Evolutionary conservation across 2,329 filamentous ascomycete species (phyloP), one percentile per base, ranked within the genome.

Genomic region (Alternaria triticimaculans): DNA sequence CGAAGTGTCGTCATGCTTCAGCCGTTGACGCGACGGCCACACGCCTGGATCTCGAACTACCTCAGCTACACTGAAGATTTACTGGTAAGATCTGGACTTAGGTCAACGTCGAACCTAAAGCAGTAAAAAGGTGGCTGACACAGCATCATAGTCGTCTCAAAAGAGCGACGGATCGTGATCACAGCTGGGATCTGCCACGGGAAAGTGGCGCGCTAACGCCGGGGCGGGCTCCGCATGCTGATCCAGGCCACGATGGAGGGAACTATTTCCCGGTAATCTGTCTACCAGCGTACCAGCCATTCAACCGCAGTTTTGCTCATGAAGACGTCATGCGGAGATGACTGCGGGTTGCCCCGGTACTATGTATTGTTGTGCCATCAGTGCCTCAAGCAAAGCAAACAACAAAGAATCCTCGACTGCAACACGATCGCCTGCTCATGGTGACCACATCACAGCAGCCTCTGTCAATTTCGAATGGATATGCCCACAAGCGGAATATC

Each of bases 1-100:
- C 49, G 12, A 25, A 37, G 49, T 53, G 49, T 53, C 49, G 49
- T 53, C 49, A 53, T 53, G 49, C 49, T 53, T 53, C 49, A 53
- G 49, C 49, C 49, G 49, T 53, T 53, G 30, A 53, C 49, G 49
- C 28, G 49, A 37, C 18, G 28, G 30, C 49, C 49, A 28, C 30
- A 53, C 49, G 49, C 12, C 49, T 53, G 49, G 49, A 23, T 37
- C 20, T 33, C 49, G 2, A 41, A 53, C 14, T 53, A 53, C 20
- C 20, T 15, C 30, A 12, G 6, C 30, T 37, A 41, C 5, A 2
- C 49, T 33, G 2, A 25, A 23, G 20, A 11, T 53, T 3, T 41
- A 37, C 30, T 6, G 28, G 28, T 25, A 53, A 25, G 5, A 23
- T 53, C 20, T 53, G 30, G 30, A 25, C 28, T 18, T 37, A 33